A percentile compares a stretch with the other conserved stretches of the same genome.
Evolutionary conservation across 306 rosid species (phyloP).

Genomic region (Malus orientalis): DNA sequence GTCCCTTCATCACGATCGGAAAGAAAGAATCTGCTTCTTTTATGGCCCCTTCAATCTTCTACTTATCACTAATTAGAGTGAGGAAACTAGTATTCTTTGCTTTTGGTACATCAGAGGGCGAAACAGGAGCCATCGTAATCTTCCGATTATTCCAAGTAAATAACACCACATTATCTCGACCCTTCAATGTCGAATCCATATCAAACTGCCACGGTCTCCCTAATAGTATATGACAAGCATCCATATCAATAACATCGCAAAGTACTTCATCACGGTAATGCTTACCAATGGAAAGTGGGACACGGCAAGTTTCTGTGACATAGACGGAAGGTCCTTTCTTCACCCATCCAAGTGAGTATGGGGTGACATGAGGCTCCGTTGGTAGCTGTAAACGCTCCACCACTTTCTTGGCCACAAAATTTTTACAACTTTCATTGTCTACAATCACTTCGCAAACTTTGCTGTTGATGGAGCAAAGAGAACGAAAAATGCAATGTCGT

Average conservation of each 20-base stretch:
- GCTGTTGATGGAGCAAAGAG: too few relatives aligned
- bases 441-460: too few relatives aligned
- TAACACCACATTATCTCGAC: not conserved
- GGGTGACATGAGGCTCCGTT: too few relatives aligned
- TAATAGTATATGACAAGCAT: not conserved
- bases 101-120: not conserved
- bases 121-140: not conserved
- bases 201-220: not conserved
- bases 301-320: too few relatives aligned
- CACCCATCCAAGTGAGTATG: too few relatives aligned
- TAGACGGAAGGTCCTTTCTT: accelerated
- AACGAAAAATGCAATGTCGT: too few relatives aligned
- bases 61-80: not conserved
- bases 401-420: too few relatives aligned
- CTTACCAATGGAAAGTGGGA: not conserved
- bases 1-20: not conserved
- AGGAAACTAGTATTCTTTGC: not conserved
- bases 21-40: not conserved
- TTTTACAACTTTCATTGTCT: too few relatives aligned
- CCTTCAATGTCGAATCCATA: not conserved
- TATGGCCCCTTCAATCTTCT: not conserved
- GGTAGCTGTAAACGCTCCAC: too few relatives aligned
- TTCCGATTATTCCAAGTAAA: not conserved
- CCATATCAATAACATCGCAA: not conserved
- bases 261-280: not conserved